Base-by-base conservation (phyloP, 805 yeast genomes). In the Pichia paraexigua region DNA sequence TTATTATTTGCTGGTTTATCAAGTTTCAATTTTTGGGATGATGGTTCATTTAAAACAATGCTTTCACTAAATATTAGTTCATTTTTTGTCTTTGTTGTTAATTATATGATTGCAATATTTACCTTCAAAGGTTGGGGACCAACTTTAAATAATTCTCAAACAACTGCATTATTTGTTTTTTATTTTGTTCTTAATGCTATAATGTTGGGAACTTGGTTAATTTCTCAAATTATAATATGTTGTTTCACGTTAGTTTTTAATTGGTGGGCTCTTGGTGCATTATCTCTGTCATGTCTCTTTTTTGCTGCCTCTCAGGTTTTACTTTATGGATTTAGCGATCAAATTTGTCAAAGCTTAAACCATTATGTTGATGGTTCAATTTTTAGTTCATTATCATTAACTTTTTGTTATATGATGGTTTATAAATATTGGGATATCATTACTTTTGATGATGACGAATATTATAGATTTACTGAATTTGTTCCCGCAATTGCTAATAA, bases 391-490 rank as follows among this genome's bases (percentile, higher is more conserved):
- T 61, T 89, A 37, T 79, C 96, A 63, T 88, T 88, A 63, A 64
- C 89, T 47, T 85, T 89, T 61, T 77, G 95, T 5, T 71, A 86
- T 50, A 90, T 94, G 96, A 92, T 94, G 98, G 75, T 92, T 48
- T 92, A 90, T 73, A 91, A 94, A 69, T 88, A 82, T 59, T 92
- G 98, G 97, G 97, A 91, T 63, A 89, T 91, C 78, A 84, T 92
- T 48, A 94, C 98, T 13, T 82, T 83, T 52, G 98, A 92, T 62
- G 98, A 94, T 66, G 80, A 92, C 60, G 99, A 92, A 69, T 94
- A 92, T 67, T 80, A 63, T 32, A 52, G 68, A 45, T 58, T 55
- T 47, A 63, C 67, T 12, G 63, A 62, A 48, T 50, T 59, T 20
- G 65, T 62, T 21, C 59, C 59, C 0, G 61, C 61, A 22, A 28